Evolutionary conservation across 2,329 filamentous ascomycete genomes (phyloP), one percentile per base, ranked within the genome.

Genomic region (Neodidymelliopsis sp.): DNA sequence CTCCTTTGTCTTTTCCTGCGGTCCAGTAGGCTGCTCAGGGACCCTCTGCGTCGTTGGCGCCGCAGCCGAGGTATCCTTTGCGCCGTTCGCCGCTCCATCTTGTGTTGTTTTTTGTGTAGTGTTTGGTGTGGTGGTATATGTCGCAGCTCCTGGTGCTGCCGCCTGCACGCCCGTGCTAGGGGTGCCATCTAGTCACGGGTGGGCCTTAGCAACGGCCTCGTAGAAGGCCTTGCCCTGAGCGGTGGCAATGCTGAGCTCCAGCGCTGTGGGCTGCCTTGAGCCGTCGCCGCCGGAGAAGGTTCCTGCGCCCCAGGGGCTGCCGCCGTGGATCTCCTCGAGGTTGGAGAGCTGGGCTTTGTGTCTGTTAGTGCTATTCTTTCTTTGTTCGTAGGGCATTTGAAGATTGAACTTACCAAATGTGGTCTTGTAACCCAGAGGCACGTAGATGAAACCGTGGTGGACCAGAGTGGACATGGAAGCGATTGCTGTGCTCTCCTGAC

Each of bases 361-460:
- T n/a, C n/a, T n/a, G n/a, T n/a, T n/a, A n/a, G n/a, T n/a, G n/a
- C n/a, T n/a, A n/a, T n/a, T n/a, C n/a, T n/a, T n/a, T n/a, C n/a
- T n/a, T n/a, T n/a, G n/a, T n/a, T n/a, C n/a, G n/a, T n/a, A n/a
- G n/a, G n/a, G n/a, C n/a, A n/a, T n/a, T n/a, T n/a, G n/a, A n/a
- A n/a, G n/a, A n/a, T n/a, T n/a, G n/a, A n/a, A n/a, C n/a, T n/a
- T n/a, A n/a, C n/a, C n/a, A 71, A 96, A 97, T 38, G 85, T 78
- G 66, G 87, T 89, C 77, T 89, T 87, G 81, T 96, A 97, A 46
- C 94, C 94, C 44, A 97, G 82, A 37, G 94, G 94, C n/a, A 97
- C 91, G 74, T 88, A 97, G 81, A 94, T 88, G 78, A 97, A 88
- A 68, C 94, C 94, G 80, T 97, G 94, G 79, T 97, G 94, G 53